Base-by-base conservation (phyloP, 768 basidiomycete species). In the Leccinum disarticulatum region DNA sequence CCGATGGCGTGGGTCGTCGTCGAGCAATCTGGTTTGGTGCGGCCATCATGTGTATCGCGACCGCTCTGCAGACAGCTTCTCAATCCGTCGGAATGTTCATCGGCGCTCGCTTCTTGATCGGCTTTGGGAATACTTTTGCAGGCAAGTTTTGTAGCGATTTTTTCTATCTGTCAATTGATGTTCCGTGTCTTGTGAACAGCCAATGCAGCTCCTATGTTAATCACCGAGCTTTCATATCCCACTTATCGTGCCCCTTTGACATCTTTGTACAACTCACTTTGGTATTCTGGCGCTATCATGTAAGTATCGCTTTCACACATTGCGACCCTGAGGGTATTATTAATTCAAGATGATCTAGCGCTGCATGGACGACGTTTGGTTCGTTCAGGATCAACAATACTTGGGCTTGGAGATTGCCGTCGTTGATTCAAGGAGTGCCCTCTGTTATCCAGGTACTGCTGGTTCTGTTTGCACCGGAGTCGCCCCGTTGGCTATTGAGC, bases 401-500 rank as follows among this genome's bases (percentile, higher is more conserved):
- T 22, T 92, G 88, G 89, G 77, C 88, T 31, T 94, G 92, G 93
- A 87, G 93, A 64, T 77, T 91, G 55, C 91, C 91, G 15, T 91
- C 89, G 11, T 73, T 82, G 27, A 77, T 91, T 27, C 90, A 95
- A 73, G 87, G 77, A 46, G 69, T 89, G 46, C 88, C 90, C 0
- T 85, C 91, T 27, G 63, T 88, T 56, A 61, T 87, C 51, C 90
- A 93, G 71, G 75, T 94, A 54, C 35, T 68, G 58, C 70, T 93
- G 46, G 77, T 93, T 65, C 86, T 80, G 68, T 84, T 89, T 72
- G 80, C 78, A 6, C 92, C 92, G 36, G 93, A 95, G 72, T 90
- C 88, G 2, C 93, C 93, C 38, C 86, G 92, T 79, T 95, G 81
- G 83, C 77, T 94, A 64, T 74, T 94, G 67, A 84, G 79, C 75